Percentiles rank a stretch among this genome's conserved stretches.
These are phyloP conservation scores for Fusarium vanettenii DNA, from an alignment of 2,329 filamentous ascomycete species.

Conservation along the genomic window DNA sequence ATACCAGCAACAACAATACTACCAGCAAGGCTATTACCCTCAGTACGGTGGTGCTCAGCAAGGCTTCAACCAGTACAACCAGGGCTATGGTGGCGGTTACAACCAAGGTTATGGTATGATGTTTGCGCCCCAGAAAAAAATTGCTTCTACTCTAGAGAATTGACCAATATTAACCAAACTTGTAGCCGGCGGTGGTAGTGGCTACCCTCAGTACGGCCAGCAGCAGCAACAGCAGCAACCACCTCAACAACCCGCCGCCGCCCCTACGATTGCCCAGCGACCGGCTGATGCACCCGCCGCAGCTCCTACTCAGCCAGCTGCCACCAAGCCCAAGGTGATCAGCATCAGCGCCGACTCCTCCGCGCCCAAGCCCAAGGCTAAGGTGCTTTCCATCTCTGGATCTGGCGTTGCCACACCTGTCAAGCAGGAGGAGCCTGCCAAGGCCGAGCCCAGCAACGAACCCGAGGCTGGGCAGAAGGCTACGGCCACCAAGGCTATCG, in stretches of 20 bases:
- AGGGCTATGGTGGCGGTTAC: conserved; percentile 63
- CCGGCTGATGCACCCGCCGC: conserved; percentile 54
- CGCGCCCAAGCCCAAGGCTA: conserved; percentile 64
- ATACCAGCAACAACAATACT: conserved; percentile 63
- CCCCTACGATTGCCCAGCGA: conserved; percentile 39
- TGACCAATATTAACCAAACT: conserved; percentile 25
- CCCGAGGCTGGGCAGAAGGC: conserved; percentile 84
- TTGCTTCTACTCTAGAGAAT: conserved; percentile 2
- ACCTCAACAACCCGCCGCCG: conserved; percentile 55
- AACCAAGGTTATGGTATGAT: conserved; percentile 57
- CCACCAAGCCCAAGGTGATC: conserved; percentile 70
- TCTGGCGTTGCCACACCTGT: conserved; percentile 46
- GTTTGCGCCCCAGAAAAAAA: conserved; percentile 22
- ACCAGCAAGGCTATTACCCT: conserved; percentile 67
- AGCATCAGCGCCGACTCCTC: conserved; percentile 73
- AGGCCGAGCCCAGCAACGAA: conserved; percentile 60
- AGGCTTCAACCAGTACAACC: conserved; percentile 64
- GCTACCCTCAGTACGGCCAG: conserved; percentile 66
- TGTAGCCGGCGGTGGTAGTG: conserved; percentile 62
- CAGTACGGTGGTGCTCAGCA: conserved; percentile 62
- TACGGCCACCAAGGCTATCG: conserved; percentile 88
- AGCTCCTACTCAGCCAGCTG: conserved; percentile 54
- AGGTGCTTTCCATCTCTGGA: conserved; percentile 58
- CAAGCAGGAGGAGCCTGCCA: conserved; percentile 59
- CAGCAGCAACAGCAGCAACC: conserved; percentile 58